A percentile compares a stretch with the other conserved stretches of the same genome.
Evolutionary conservation across 2,329 filamentous ascomycete genomes (phyloP).

Genomic region (Lojkania enalia): DNA sequence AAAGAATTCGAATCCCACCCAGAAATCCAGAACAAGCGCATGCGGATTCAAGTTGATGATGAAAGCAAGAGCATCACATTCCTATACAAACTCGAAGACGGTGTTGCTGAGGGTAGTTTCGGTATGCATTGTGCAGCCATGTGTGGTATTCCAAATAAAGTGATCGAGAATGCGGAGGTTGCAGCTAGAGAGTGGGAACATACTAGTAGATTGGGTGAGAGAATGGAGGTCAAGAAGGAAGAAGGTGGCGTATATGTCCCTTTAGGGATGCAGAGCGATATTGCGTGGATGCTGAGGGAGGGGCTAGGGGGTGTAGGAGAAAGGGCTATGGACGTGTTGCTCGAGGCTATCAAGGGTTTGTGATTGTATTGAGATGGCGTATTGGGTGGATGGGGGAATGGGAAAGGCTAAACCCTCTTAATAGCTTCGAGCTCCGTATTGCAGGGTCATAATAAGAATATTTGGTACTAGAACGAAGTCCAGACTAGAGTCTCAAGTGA

Average conservation of each 20-base stretch:
- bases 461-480: background rate
- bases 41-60: constrained; percentile 94
- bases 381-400: background rate
- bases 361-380: constrained; percentile 27
- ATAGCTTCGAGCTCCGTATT: background rate
- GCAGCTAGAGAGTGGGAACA: constrained; percentile 95
- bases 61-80: constrained; percentile 87
- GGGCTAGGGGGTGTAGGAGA: constrained; percentile 50
- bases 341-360: constrained; percentile 59
- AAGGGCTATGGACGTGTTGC: constrained; percentile 59
- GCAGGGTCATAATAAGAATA: background rate
- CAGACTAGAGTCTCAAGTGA: background rate
- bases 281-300: constrained; percentile 74
- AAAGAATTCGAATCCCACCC: constrained; percentile 89
- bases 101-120: constrained; percentile 94
- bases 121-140: constrained; percentile 99
- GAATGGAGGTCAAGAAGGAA: constrained; percentile 70
- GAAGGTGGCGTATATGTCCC: constrained; percentile 81
- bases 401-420: background rate
- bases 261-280: constrained; percentile 83
- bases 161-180: constrained; percentile 84
- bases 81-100: constrained; percentile 89
- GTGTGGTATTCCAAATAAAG: constrained; percentile 84
- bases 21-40: constrained; percentile 81
- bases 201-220: constrained; percentile 86